These are phyloP conservation scores for Pseudoturritis turrita DNA, from an alignment of 345 rosid genomes.

Conservation along the genomic window DNA sequence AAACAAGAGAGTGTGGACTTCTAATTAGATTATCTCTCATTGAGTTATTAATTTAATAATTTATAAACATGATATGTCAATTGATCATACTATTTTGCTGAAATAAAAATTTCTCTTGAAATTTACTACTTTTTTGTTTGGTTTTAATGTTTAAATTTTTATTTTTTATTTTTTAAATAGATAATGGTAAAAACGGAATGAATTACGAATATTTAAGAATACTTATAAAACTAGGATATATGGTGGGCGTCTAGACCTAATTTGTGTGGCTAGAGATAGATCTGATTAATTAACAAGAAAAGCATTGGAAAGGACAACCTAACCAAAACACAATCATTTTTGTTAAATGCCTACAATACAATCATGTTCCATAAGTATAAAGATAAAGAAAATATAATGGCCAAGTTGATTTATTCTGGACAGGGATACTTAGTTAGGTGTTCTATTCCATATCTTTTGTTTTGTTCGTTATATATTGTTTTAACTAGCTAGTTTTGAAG, in stretches of 20 bases:
- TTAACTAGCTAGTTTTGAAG: background rate
- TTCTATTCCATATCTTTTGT: background rate
- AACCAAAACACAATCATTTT: background rate
- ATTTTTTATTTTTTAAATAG: no score
- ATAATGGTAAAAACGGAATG: no score
- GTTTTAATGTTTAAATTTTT: no score
- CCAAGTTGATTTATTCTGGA: slow-evolving; percentile 1
- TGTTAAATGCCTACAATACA: background rate
- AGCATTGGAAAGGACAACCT: slow-evolving; percentile 7
- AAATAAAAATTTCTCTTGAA: no score
- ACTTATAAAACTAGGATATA: no score
- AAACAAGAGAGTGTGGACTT: background rate
- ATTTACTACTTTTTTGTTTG: no score
- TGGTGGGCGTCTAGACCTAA: no score
- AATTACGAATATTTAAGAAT: no score
- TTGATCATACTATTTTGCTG: no score
- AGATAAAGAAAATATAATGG: slow-evolving; percentile 8
- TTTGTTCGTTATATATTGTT: background rate
- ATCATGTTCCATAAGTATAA: slow-evolving; percentile 10
- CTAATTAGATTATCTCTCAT: background rate
- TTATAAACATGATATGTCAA: no score
- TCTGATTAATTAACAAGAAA: background rate
- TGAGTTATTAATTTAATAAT: no score
- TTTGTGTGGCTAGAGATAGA: background rate
- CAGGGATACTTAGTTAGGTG: background rate